Conservation (phyloP, 164 flowering plant species). For the Tetracentron sinense region DNA sequence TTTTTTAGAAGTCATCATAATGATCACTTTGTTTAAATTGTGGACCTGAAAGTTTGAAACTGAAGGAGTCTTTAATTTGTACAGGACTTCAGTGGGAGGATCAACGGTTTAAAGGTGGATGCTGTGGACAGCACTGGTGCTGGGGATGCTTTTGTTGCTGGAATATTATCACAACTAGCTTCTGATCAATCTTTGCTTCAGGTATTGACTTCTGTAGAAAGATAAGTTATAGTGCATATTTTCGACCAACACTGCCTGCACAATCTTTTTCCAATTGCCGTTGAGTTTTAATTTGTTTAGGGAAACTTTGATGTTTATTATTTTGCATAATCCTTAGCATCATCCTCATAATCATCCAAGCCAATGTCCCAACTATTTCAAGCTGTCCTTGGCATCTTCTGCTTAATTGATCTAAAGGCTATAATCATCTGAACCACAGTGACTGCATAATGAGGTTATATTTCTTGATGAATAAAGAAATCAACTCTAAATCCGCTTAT, state of each 20-base stretch:
- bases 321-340: no score
- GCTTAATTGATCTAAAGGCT: no score
- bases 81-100: constrained; percentile 85
- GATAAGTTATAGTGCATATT: neutral
- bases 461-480: no score
- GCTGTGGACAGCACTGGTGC: constrained; percentile 97
- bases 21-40: neutral
- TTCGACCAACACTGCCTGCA: neutral
- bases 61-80: constrained; percentile 3
- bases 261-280: neutral
- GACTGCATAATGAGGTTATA: no score
- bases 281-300: neutral
- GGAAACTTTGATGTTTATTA: neutral
- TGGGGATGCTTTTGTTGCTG: constrained; percentile 98
- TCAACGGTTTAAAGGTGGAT: constrained; percentile 67
- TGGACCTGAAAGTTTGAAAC: neutral
- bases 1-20: neutral
- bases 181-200: constrained; percentile 64
- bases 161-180: constrained; percentile 73
- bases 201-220: constrained; percentile 39
- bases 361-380: no score
- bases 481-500: no score
- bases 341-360: neutral
- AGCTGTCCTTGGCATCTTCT: no score
- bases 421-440: no score